Percentiles rank a stretch among this genome's conserved stretches.
Evolutionary conservation across 2,329 filamentous ascomycete genomes (phyloP).

Genomic region (Cladosporium sp.): DNA sequence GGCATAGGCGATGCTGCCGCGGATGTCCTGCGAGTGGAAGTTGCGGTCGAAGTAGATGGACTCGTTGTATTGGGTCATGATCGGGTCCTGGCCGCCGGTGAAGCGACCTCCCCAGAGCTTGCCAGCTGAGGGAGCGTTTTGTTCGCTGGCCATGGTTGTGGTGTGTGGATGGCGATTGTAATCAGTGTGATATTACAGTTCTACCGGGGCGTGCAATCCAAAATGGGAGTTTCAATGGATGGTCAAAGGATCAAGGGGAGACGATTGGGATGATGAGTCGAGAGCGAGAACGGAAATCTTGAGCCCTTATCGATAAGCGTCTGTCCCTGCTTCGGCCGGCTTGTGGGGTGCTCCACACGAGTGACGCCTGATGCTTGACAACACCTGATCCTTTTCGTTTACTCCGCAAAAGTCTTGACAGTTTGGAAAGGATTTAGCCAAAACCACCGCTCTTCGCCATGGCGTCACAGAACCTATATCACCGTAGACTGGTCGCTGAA

Average conservation of each 20-base stretch:
- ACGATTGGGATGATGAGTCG: too few relatives aligned
- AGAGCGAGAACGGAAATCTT: background rate
- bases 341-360: background rate
- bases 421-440: background rate
- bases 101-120: conserved; percentile 62
- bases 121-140: conserved; percentile 23
- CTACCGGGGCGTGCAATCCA: background rate
- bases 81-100: conserved; percentile 71
- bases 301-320: background rate
- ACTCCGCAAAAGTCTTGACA: background rate
- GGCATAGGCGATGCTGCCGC: conserved; percentile 75
- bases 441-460: conserved; percentile 18
- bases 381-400: background rate
- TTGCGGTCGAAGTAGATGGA: conserved; percentile 73
- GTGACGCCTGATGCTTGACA: background rate
- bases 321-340: background rate
- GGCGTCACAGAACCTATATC: conserved; percentile 70
- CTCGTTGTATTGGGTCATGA: conserved; percentile 84
- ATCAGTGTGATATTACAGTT: background rate
- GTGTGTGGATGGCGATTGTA: background rate
- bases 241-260: background rate
- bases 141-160: conserved; percentile 17
- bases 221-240: conserved; percentile 4
- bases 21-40: conserved; percentile 77
- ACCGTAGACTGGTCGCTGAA: conserved; percentile 82